Percentiles rank a stretch among this genome's conserved stretches.
These are phyloP conservation scores for Funneliformis geosporum DNA, from an alignment of 192 early-diverging fungal genomes.

Conservation along the genomic window DNA sequence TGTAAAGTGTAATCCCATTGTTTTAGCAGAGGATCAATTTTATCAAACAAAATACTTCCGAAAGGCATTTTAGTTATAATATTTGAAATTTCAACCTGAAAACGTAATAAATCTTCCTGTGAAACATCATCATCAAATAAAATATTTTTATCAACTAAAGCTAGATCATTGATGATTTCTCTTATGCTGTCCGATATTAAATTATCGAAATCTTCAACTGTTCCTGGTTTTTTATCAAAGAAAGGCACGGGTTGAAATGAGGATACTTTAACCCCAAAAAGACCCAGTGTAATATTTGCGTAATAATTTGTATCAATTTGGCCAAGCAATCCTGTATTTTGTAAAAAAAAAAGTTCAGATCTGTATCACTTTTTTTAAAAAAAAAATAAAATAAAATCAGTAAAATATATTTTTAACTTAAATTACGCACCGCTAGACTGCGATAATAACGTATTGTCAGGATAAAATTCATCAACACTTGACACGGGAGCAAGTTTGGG, in stretches of 20 bases:
- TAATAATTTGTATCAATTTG: slow-evolving; percentile 45
- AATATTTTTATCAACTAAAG: slow-evolving; percentile 48
- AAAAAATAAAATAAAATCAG: slow-evolving; percentile 1
- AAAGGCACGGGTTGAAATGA: slow-evolving; percentile 50
- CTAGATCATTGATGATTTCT: slow-evolving; percentile 40
- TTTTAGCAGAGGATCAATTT: slow-evolving; percentile 46
- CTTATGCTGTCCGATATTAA: slow-evolving; percentile 43
- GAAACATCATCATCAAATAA: slow-evolving; percentile 37
- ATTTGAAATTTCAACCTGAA: slow-evolving; percentile 40
- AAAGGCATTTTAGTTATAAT: slow-evolving; percentile 56
- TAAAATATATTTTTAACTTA: slow-evolving; percentile 18
- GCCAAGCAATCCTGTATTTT: slow-evolving; percentile 38
- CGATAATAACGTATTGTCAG: no score
- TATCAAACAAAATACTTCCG: slow-evolving; percentile 55
- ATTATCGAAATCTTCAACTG: slow-evolving; percentile 44
- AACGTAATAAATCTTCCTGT: slow-evolving; percentile 28
- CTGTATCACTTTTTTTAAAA: no score
- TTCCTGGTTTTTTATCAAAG: slow-evolving; percentile 34
- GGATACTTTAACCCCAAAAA: slow-evolving; percentile 19
- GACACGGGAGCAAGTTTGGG: slow-evolving; percentile 37
- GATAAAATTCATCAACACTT: background rate
- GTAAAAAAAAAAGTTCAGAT: slow-evolving; percentile 12
- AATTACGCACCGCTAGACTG: no score
- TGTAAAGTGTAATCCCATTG: slow-evolving; percentile 57
- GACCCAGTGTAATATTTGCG: slow-evolving; percentile 36